Conservation (phyloP, 2,329 filamentous ascomycete species). For the Aspergillus alliaceus region DNA sequence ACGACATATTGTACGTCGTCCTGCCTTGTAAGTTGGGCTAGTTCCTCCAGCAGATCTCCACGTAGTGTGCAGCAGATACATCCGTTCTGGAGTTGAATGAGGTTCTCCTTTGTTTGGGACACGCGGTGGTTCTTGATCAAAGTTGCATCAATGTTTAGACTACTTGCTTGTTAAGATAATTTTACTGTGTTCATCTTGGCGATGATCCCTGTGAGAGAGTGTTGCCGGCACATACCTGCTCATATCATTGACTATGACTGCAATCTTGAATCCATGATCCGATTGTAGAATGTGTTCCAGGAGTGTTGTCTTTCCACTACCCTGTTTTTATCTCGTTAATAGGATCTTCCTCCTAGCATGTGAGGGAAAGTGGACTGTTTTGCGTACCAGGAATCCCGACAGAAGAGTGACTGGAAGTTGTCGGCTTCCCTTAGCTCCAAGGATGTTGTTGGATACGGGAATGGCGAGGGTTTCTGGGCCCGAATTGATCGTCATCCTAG, state of each 20-base stretch:
- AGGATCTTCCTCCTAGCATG: not conserved
- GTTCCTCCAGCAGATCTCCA: slow-evolving; percentile 68
- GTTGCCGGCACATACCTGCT: slow-evolving; percentile 51
- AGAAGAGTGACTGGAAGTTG: slow-evolving; percentile 59
- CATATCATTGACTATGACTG: slow-evolving; percentile 74
- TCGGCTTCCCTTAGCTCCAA: slow-evolving; percentile 11
- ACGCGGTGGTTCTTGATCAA: slow-evolving; percentile 60
- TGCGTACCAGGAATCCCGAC: slow-evolving; percentile 57
- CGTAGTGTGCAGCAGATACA: slow-evolving; percentile 76
- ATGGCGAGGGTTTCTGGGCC: slow-evolving; percentile 11
- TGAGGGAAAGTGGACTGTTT: not conserved
- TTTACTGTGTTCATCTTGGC: not conserved
- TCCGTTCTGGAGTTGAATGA: slow-evolving; percentile 69
- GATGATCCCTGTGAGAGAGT: no score
- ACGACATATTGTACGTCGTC: slow-evolving; percentile 69
- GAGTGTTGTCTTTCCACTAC: slow-evolving; percentile 70
- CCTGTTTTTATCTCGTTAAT: slow-evolving; percentile 41
- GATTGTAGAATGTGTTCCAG: slow-evolving; percentile 67
- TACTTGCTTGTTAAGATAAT: slow-evolving; percentile 19
- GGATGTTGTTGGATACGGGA: not conserved
- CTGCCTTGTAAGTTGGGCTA: slow-evolving; percentile 63
- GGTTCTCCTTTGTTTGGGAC: slow-evolving; percentile 61
- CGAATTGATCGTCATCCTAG: slow-evolving; percentile 18
- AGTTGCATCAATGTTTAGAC: slow-evolving; percentile 65
- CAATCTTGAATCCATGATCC: slow-evolving; percentile 67